A percentile compares a stretch with the other conserved stretches of the same genome.
phyloP scores from a whole-genome alignment of 257 asterid genomes.

The Gentiana dahurica region DNA sequence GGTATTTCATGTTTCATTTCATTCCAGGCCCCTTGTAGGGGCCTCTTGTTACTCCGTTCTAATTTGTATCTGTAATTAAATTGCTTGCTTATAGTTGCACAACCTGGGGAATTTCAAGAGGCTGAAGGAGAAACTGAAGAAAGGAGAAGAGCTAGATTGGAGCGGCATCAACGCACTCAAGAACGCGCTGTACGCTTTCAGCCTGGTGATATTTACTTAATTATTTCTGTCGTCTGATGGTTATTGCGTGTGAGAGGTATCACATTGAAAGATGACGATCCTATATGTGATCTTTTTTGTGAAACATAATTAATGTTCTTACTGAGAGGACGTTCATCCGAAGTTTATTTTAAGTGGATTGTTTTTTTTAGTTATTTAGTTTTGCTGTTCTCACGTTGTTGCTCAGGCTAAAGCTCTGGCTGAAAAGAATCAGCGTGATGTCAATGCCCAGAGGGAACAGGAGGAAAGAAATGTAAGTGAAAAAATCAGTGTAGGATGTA shows the following conservation, averaged over 20 bases:
- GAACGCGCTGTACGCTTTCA: constrained; percentile 72
- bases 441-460: constrained; percentile 88
- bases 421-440: constrained; percentile 92
- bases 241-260: too few species aligned
- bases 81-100: constrained; percentile 30
- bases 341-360: neutral
- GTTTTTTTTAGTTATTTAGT: neutral
- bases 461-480: constrained; percentile 95
- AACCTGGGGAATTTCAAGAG: constrained; percentile 78
- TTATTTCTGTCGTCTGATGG: neutral
- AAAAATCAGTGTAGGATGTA: neutral
- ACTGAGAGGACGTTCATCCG: too few species aligned
- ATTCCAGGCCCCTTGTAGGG: neutral
- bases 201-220: neutral
- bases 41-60: constrained; percentile 11
- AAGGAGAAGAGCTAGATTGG: constrained; percentile 90
- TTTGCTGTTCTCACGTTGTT: constrained; percentile 8
- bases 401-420: constrained; percentile 94
- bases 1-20: constrained; percentile 26
- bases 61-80: constrained; percentile 13
- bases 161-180: constrained; percentile 90
- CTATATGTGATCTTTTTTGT: too few species aligned
- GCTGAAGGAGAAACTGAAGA: constrained; percentile 95
- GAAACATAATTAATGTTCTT: neutral
- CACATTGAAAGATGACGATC: too few species aligned